A percentile compares a stretch with the other conserved stretches of the same genome.
Evolutionary conservation across 805 yeast genomes (phyloP).

Genomic region (Schwanniomyces occidentalis): DNA sequence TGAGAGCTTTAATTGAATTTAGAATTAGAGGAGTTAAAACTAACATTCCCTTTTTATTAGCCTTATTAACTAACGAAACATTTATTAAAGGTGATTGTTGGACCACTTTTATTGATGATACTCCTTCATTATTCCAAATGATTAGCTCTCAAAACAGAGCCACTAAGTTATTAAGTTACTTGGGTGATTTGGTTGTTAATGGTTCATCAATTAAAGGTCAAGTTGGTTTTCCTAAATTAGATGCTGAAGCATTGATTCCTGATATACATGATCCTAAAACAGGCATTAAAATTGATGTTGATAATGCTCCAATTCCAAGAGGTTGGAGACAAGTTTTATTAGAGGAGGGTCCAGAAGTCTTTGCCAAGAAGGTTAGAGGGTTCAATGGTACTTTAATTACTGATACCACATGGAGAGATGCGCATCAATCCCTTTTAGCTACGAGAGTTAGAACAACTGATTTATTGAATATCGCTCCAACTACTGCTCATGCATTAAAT

Average conservation of each 20-base stretch:
- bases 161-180: slow-evolving; percentile 83
- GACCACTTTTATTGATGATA: slow-evolving; percentile 98
- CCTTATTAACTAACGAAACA: slow-evolving; percentile 85
- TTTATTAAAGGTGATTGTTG: slow-evolving; percentile 87
- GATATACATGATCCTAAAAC: slow-evolving; percentile 57
- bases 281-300: slow-evolving; percentile 63
- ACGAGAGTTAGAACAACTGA: slow-evolving; percentile 97
- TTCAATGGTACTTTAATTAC: slow-evolving; percentile 87
- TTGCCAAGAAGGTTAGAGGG: slow-evolving; percentile 83
- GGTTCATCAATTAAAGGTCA: slow-evolving; percentile 97
- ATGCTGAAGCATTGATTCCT: slow-evolving; percentile 76
- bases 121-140: slow-evolving; percentile 94
- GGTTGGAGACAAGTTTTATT: slow-evolving; percentile 94
- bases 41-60: slow-evolving; percentile 92
- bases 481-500: slow-evolving; percentile 85
- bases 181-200: slow-evolving; percentile 92
- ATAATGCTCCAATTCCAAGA: slow-evolving; percentile 49
- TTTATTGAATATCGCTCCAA: slow-evolving; percentile 85
- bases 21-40: slow-evolving; percentile 99
- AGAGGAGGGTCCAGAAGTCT: slow-evolving; percentile 83
- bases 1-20: slow-evolving; percentile 93
- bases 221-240: slow-evolving; percentile 84
- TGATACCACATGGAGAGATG: slow-evolving; percentile 99
- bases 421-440: slow-evolving; percentile 96
- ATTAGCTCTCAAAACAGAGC: slow-evolving; percentile 96